Percentiles rank a stretch among this genome's conserved stretches.
Conservation (phyloP, 2,329 filamentous ascomycete genomes). For the Aspergillus pseudonomiae region DNA sequence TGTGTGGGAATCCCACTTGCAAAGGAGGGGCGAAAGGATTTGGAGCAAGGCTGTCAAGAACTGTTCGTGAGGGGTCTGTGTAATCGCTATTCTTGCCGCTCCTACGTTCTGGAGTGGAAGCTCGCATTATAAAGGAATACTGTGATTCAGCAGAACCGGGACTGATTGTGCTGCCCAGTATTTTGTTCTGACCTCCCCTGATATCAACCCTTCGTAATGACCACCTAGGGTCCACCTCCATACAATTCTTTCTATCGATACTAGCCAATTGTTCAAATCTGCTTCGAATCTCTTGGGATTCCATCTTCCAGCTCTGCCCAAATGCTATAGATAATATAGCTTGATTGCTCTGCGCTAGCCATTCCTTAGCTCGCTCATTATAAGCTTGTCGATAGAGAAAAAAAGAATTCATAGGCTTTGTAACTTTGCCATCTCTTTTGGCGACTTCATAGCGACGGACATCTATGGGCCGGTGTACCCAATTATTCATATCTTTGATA, state of each 20-base stretch:
- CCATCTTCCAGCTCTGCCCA: slow-evolving; percentile 81
- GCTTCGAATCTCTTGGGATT: slow-evolving; percentile 71
- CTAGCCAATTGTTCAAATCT: slow-evolving; percentile 78
- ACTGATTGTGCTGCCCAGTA: too few species aligned
- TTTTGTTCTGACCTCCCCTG: too few species aligned
- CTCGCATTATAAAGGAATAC: too few species aligned
- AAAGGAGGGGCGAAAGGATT: too few species aligned
- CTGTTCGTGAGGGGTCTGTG: too few species aligned
- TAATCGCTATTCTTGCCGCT: too few species aligned
- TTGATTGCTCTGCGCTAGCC: slow-evolving; percentile 85
- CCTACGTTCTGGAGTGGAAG: too few species aligned
- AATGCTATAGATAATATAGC: slow-evolving; percentile 86
- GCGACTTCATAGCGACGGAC: slow-evolving; percentile 69
- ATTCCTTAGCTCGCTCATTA: slow-evolving; percentile 80
- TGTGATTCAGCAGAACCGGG: too few species aligned
- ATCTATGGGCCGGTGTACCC: slow-evolving; percentile 72
- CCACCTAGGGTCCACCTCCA: slow-evolving; percentile 70
- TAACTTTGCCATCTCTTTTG: slow-evolving; percentile 74
- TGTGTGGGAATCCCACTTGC: too few species aligned
- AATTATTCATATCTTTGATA: slow-evolving; percentile 76
- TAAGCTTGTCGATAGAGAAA: slow-evolving; percentile 96
- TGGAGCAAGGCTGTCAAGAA: too few species aligned
- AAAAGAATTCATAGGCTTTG: slow-evolving; percentile 95
- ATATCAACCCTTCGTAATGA: too few species aligned
- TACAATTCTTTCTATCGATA: slow-evolving; percentile 81